phyloP scores from a whole-genome alignment of 495 filamentous ascomycete species.

The Aspergillus haitiensis region DNA sequence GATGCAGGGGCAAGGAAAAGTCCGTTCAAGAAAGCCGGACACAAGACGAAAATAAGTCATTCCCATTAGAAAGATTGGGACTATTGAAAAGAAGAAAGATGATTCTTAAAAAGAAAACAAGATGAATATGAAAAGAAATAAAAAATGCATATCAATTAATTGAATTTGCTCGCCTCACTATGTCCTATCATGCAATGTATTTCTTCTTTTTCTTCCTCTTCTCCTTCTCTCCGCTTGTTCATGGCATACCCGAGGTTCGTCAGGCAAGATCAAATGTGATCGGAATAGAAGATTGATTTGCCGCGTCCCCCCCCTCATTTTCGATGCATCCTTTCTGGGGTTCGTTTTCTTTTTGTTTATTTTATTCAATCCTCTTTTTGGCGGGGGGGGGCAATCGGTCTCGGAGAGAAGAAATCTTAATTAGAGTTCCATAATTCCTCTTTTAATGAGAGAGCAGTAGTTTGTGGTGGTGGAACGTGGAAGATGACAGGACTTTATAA shows the following conservation, averaged over 20 bases:
- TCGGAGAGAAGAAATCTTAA: neutral
- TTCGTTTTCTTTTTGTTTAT: slow-evolving; percentile 1
- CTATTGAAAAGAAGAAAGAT: neutral
- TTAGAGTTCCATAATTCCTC: neutral
- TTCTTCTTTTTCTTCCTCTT: neutral
- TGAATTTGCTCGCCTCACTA: too few relatives aligned
- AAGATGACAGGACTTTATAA: neutral
- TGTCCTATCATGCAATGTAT: too few relatives aligned
- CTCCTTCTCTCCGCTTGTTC: neutral
- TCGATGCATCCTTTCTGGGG: neutral
- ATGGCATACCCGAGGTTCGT: slow-evolving; percentile 22
- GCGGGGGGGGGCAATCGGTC: neutral
- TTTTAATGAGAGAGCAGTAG: neutral
- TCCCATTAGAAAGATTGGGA: too few relatives aligned
- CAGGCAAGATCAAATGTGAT: slow-evolving; percentile 3
- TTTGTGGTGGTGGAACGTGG: neutral
- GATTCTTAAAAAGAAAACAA: slow-evolving; percentile 2
- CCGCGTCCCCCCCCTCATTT: slow-evolving; percentile 12
- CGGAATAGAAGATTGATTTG: slow-evolving; percentile 15
- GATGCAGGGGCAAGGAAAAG: slow-evolving; percentile 17
- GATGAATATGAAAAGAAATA: neutral
- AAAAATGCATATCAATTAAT: neutral
- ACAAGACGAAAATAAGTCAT: neutral
- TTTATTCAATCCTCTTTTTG: neutral
- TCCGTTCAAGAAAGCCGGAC: too few relatives aligned